Evolutionary conservation across 140 eudicot species (phyloP).

Genomic region (Stevia rebaudiana): DNA sequence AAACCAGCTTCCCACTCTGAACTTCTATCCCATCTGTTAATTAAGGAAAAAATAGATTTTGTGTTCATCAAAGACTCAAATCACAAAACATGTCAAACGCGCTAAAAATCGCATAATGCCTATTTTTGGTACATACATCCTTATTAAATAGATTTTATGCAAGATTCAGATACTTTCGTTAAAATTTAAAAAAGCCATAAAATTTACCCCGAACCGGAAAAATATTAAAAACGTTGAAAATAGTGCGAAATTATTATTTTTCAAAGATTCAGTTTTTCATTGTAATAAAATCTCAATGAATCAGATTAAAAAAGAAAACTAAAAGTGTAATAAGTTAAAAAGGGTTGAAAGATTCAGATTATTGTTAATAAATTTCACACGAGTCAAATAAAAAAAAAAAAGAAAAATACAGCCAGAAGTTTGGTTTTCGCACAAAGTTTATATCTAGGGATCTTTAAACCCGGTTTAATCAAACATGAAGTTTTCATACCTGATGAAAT

Average conservation of each 20-base stretch:
- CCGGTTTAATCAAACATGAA: not conserved
- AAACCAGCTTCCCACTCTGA: conserved; percentile 57
- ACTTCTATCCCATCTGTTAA: conserved; percentile 56
- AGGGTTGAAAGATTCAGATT: not conserved
- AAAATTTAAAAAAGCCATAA: not conserved
- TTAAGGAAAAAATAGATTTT: not conserved
- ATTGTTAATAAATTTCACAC: not conserved
- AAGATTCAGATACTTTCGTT: not conserved
- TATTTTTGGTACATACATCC: not conserved
- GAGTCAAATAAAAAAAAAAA: too few relatives aligned
- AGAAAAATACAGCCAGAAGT: too few relatives aligned
- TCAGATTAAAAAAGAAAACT: too few relatives aligned
- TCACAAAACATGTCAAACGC: not conserved
- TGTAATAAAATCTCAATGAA: too few relatives aligned
- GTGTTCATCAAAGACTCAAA: not conserved
- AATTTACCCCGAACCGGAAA: not conserved
- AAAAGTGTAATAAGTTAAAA: too few relatives aligned
- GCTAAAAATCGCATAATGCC: not conserved
- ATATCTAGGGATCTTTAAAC: not conserved
- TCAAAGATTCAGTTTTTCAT: too few relatives aligned
- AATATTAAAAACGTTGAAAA: not conserved
- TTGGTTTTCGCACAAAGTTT: too few relatives aligned
- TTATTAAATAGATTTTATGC: not conserved
- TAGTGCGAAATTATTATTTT: not conserved
- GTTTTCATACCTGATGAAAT: conserved; percentile 52